These are phyloP conservation scores for Spizellomyces sp. DNA, from an alignment of 192 early-diverging fungal species.

Conservation along the genomic window DNA sequence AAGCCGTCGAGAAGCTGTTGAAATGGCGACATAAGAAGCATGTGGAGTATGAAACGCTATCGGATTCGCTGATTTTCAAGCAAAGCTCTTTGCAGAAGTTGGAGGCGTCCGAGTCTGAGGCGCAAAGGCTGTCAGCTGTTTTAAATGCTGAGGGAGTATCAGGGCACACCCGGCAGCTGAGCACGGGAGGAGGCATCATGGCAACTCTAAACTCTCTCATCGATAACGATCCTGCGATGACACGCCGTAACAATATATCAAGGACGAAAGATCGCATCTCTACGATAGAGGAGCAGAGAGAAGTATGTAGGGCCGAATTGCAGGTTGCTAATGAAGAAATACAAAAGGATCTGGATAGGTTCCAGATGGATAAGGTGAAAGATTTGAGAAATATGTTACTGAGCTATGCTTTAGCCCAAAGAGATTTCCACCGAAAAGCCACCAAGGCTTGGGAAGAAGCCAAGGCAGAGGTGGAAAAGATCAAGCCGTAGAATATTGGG, in stretches of 20 bases:
- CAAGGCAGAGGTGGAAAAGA: slow-evolving; percentile 24
- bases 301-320: slow-evolving; percentile 71
- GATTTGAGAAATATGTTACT: slow-evolving; percentile 84
- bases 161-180: slow-evolving; percentile 21
- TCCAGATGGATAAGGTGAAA: slow-evolving; percentile 89
- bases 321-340: slow-evolving; percentile 77
- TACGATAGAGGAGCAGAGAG: slow-evolving; percentile 77
- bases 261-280: slow-evolving; percentile 81
- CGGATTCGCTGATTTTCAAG: slow-evolving; percentile 44
- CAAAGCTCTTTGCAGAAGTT: slow-evolving; percentile 38
- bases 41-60: slow-evolving; percentile 53
- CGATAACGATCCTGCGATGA: slow-evolving; percentile 91
- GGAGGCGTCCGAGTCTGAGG: slow-evolving; percentile 54
- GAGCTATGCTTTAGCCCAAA: slow-evolving; percentile 45
- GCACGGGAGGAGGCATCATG: slow-evolving; percentile 22
- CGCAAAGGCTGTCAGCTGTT: slow-evolving; percentile 73
- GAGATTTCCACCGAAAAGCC: slow-evolving; percentile 33
- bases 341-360: slow-evolving; percentile 88
- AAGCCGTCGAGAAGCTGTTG: slow-evolving; percentile 84
- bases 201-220: slow-evolving; percentile 90
- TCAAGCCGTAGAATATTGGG: slow-evolving; percentile 3
- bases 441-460: slow-evolving; percentile 43
- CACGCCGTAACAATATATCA: slow-evolving; percentile 85
- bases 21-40: slow-evolving; percentile 85
- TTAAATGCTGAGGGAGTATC: slow-evolving; percentile 70